phyloP scores from a whole-genome alignment of 371 early-diverging fungal species.

The Mucor velutinosus region DNA sequence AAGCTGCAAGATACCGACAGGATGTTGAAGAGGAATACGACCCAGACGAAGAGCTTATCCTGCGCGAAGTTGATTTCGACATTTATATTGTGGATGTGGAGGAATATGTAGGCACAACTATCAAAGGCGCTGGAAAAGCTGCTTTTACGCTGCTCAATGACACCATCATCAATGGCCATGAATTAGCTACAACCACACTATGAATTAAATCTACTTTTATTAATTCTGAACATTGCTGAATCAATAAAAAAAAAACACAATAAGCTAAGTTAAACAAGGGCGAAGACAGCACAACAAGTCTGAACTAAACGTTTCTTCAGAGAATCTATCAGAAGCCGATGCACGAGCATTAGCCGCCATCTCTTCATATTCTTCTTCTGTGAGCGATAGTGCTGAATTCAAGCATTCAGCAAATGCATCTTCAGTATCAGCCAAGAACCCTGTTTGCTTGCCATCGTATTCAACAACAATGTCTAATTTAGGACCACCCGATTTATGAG shows the following conservation, averaged over 20 bases:
- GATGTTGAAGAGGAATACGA: not conserved
- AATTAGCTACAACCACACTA: not conserved
- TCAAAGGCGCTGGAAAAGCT: not conserved
- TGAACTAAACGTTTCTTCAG: slow-evolving; percentile 66
- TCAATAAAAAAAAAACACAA: not conserved
- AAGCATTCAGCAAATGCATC: slow-evolving; percentile 72
- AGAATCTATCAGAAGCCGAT: slow-evolving; percentile 68
- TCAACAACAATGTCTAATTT: slow-evolving; percentile 86
- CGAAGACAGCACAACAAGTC: slow-evolving; percentile 45
- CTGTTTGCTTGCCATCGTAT: slow-evolving; percentile 50
- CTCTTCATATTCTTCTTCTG: slow-evolving; percentile 34
- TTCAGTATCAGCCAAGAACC: slow-evolving; percentile 67
- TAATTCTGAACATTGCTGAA: not conserved
- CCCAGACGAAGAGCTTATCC: not conserved
- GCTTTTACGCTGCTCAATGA: not conserved
- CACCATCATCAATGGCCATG: not conserved
- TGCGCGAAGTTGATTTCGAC: not conserved
- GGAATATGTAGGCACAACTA: not conserved
- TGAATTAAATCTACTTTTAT: not conserved
- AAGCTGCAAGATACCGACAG: not conserved
- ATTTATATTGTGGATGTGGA: not conserved
- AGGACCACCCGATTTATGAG: slow-evolving; percentile 95
- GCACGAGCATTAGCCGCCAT: slow-evolving; percentile 67
- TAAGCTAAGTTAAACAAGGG: slow-evolving; percentile 24
- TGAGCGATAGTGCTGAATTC: slow-evolving; percentile 48